A percentile compares a stretch with the other conserved stretches of the same genome.
These are phyloP conservation scores for Hypericum androsaemum DNA, from an alignment of 345 rosid genomes.

Conservation along the genomic window DNA sequence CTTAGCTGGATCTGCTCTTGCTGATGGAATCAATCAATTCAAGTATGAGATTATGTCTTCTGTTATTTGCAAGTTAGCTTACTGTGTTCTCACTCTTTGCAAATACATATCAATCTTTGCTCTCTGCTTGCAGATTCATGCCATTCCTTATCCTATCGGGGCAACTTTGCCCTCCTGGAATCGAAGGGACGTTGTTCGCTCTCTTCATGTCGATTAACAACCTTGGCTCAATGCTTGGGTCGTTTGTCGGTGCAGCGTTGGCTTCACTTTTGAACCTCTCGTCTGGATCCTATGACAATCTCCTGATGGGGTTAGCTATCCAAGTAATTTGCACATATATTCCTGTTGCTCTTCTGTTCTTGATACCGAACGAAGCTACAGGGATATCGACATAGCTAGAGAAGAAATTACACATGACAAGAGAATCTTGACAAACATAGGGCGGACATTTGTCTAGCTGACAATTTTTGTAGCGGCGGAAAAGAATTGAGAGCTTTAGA, in stretches of 20 bases:
- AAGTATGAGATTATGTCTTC: conserved; percentile 33
- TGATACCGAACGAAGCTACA: conserved; percentile 88
- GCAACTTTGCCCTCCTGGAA: conserved; percentile 91
- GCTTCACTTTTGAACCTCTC: conserved; percentile 70
- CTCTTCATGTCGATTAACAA: conserved; percentile 95
- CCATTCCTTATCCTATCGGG: conserved; percentile 94
- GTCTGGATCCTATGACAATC: conserved; percentile 82
- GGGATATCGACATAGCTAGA: conserved; percentile 49
- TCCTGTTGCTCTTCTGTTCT: conserved; percentile 60
- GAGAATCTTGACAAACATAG: no score
- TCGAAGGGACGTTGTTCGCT: conserved; percentile 90
- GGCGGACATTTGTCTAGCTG: no score
- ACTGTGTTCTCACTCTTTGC: no score
- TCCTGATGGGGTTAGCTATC: conserved; percentile 49
- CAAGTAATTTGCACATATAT: conserved; percentile 68
- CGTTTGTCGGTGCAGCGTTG: conserved; percentile 82
- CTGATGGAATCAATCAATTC: conserved; percentile 90
- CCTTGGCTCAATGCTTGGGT: conserved; percentile 75
- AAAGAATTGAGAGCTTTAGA: no score
- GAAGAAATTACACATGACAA: no score
- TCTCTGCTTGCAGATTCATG: conserved; percentile 57
- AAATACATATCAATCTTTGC: no score
- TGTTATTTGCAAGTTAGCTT: not conserved
- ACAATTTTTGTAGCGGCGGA: no score
- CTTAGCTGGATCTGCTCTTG: conserved; percentile 76